Conservation (phyloP, 176 grass and related monocot species). For the Urochloa ruziziensis region DNA sequence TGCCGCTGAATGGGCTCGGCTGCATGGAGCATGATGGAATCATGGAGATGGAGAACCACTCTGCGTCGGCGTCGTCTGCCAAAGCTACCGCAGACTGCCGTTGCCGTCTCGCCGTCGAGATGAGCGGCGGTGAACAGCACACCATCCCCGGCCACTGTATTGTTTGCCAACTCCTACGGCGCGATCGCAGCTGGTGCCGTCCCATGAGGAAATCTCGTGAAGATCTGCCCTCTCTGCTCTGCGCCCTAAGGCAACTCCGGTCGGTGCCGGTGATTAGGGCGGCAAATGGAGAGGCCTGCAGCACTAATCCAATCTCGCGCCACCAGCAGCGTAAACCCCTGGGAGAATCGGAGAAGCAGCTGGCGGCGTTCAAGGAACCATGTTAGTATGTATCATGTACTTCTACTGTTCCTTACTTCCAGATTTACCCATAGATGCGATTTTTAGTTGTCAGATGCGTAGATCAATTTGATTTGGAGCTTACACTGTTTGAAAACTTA, state of each 20-base stretch:
- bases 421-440: neutral
- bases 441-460: neutral
- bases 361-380: neutral
- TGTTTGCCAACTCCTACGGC: neutral
- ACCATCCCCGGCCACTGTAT: too few species aligned
- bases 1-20: too few species aligned
- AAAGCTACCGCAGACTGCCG: too few species aligned
- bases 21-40: too few species aligned
- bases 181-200: neutral
- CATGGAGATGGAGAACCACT: too few species aligned
- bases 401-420: neutral
- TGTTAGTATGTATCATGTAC: neutral
- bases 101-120: too few species aligned
- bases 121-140: too few species aligned
- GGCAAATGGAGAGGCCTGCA: too few species aligned
- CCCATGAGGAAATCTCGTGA: neutral
- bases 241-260: too few species aligned
- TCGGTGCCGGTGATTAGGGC: too few species aligned
- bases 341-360: neutral
- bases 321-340: neutral
- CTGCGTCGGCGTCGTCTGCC: too few species aligned
- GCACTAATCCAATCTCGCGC: too few species aligned
- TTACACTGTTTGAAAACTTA: neutral
- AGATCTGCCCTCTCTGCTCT: neutral
- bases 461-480: neutral